phyloP scores from a whole-genome alignment of 1,139 yeast genomes.

The Schwanniomyces etchellsii region DNA sequence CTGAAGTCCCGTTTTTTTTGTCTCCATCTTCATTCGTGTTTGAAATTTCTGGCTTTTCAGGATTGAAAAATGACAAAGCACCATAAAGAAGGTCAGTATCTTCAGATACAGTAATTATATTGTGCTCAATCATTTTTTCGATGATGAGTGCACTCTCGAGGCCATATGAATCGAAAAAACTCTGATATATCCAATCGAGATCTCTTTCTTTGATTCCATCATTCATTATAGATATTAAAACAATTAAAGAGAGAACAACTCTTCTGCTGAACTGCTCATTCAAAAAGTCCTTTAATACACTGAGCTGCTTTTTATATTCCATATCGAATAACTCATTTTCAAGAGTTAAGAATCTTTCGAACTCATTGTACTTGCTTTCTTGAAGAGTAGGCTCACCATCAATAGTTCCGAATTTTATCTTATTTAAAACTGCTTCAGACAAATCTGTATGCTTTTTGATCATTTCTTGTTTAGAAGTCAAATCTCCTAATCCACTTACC shows the following conservation, averaged over 20 bases:
- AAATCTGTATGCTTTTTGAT: slow-evolving; percentile 72
- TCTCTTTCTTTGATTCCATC: slow-evolving; percentile 64
- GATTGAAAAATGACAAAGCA: slow-evolving; percentile 16
- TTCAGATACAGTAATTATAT: slow-evolving; percentile 21
- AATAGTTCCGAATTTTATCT: slow-evolving; percentile 29
- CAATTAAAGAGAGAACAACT: slow-evolving; percentile 43
- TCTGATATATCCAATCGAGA: slow-evolving; percentile 41
- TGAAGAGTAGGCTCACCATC: slow-evolving; percentile 18
- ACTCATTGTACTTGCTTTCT: slow-evolving; percentile 20
- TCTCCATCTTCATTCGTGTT: slow-evolving; percentile 12
- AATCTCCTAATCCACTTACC: slow-evolving; percentile 62
- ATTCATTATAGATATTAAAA: slow-evolving; percentile 52
- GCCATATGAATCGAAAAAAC: slow-evolving; percentile 57
- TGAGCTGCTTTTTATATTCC: slow-evolving; percentile 50
- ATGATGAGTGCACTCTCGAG: slow-evolving; percentile 33
- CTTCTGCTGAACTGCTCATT: slow-evolving; percentile 28
- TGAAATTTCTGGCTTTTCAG: slow-evolving; percentile 1
- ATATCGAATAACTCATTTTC: slow-evolving; percentile 69
- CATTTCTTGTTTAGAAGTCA: slow-evolving; percentile 64
- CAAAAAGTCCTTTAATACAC: slow-evolving; percentile 44
- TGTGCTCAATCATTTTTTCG: slow-evolving; percentile 20
- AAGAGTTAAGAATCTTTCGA: slow-evolving; percentile 55
- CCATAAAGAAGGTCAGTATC: slow-evolving; percentile 27
- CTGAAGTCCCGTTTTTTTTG: slow-evolving; percentile 24
- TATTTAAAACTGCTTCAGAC: slow-evolving; percentile 61